Evolutionary conservation across 768 basidiomycete genomes (phyloP).

Genomic region (Mycena metata): DNA sequence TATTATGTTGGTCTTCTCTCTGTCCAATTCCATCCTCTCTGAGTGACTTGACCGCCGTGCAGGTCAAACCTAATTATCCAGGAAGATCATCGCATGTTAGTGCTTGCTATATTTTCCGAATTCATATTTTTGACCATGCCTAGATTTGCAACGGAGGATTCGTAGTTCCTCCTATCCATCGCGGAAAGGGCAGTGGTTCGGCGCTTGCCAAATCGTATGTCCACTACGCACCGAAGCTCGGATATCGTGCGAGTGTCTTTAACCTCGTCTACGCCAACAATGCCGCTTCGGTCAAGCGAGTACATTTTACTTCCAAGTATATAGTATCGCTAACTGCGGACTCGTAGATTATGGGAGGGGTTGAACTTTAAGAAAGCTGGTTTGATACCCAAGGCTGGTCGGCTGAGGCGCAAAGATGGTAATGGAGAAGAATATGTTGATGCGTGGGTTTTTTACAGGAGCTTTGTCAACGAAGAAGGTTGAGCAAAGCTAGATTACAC

Average conservation of each 20-base stretch:
- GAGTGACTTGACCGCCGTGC: background rate
- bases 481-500: background rate
- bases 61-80: slow-evolving; percentile 92
- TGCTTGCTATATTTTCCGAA: slow-evolving; percentile 49
- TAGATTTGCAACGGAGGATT: slow-evolving; percentile 95
- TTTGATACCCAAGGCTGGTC: slow-evolving; percentile 80
- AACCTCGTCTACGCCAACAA: slow-evolving; percentile 94
- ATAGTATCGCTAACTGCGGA: slow-evolving; percentile 13
- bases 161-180: slow-evolving; percentile 74
- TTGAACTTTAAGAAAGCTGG: slow-evolving; percentile 87
- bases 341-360: slow-evolving; percentile 81
- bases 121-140: slow-evolving; percentile 11
- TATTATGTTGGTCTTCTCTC: slow-evolving; percentile 72
- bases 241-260: slow-evolving; percentile 86
- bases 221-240: slow-evolving; percentile 83
- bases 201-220: slow-evolving; percentile 84
- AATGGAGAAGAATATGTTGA: slow-evolving; percentile 90
- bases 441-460: slow-evolving; percentile 88
- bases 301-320: slow-evolving; percentile 27
- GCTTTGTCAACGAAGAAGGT: slow-evolving; percentile 62
- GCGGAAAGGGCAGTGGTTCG: slow-evolving; percentile 77
- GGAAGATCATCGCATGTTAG: slow-evolving; percentile 91
- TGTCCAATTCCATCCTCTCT: background rate
- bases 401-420: slow-evolving; percentile 75
- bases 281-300: slow-evolving; percentile 75